Base-by-base conservation (phyloP, 2,329 filamentous ascomycete species). In the Ascochyta rabiei region DNA sequence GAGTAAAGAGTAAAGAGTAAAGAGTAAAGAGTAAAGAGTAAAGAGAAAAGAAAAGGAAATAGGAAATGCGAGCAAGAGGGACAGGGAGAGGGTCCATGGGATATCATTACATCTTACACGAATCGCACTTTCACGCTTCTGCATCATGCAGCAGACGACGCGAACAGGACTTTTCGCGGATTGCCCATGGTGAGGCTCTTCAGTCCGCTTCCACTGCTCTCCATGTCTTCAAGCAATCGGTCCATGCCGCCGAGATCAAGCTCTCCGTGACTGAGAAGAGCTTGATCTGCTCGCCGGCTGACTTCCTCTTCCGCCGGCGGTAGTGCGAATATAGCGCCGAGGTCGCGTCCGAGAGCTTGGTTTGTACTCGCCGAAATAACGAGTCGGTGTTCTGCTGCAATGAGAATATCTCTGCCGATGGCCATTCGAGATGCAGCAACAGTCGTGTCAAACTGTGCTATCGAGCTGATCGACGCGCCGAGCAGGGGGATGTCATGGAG, bases 231-330 rank as follows among this genome's bases (percentile, higher is more conserved):
- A 1, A 82, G 74, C 60, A 81, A 62, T 43, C 78, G 70, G 51
- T 80, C 76, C 73, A 82, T 77, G 8, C 79, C 79, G 28, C 76
- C 77, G 15, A 82, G 63, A 56, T 80, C 79, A 8, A 81, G 75
- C 53, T 79, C 76, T 18, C 78, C 77, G 10, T 71, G 69, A 37
- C 75, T 71, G 8, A 81, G 72, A 50, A 81, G 69, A 1, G 72
- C 69, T 61, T 78, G 76, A 50, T 82, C 79, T n/a, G 64, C 61
- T 30, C 57, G 60, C 34, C 62, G 64, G 13, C 57, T 62, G 19
- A 67, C 63, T 24, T 72, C 64, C n/a, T 70, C 67, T 50, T 72
- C 70, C 1, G 57, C 60, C 8, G 63, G 56, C n/a, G 71, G 69
- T 35, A 60, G 65, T 12, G 71, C 62, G 21, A 71, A 70, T 12